Base-by-base conservation (phyloP, 148 eudicot species). In the Silene conica region DNA sequence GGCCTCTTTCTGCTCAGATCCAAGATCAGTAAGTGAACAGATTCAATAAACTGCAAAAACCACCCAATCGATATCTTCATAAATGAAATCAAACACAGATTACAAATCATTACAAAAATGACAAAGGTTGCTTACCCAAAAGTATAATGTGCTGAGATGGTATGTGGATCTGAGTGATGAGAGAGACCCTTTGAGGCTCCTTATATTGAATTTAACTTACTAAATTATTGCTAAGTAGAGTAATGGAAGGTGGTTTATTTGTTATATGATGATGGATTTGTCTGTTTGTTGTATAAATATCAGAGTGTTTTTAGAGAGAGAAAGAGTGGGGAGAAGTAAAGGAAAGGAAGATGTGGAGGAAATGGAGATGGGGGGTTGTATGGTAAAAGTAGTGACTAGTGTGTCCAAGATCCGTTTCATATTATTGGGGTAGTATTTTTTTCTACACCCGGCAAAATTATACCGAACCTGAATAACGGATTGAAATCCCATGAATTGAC, bases 11-110 rank as follows among this genome's bases (percentile, higher is more conserved):
- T 34, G 68, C 54, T 70, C 71, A 55, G 82, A 74, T 79, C 78
- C 70, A 69, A 54, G 57, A 14, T 23, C 28, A 61, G 21, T 45
- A 74, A n/a, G 62, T 19, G 75, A 70, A 52, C 64, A 62, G 63
- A 69, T 69, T 48, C 78, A 63, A 74, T 63, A 72, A 31, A 52
- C 82, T 76, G 78, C 73, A 65, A 76, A 15, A 11, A 8, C 75
- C 69, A 8, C 75, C 69, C 59, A 76, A 0, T 62, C 9, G 26
- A 74, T 77, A 60, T 72, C 23, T 10, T 67, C 48, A 50, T 21
- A 67, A 72, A 7, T 6, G 8, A 58, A 66, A 76, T 22, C 73
- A 45, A 9, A 59, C 41, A 43, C 60, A 76, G 63, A 46, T 61
- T 34, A 58, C 20, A 76, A 60, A 68, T 12, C 20, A 25, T 38